phyloP scores from a whole-genome alignment of 345 rosid species.

The Isatis tinctoria region DNA sequence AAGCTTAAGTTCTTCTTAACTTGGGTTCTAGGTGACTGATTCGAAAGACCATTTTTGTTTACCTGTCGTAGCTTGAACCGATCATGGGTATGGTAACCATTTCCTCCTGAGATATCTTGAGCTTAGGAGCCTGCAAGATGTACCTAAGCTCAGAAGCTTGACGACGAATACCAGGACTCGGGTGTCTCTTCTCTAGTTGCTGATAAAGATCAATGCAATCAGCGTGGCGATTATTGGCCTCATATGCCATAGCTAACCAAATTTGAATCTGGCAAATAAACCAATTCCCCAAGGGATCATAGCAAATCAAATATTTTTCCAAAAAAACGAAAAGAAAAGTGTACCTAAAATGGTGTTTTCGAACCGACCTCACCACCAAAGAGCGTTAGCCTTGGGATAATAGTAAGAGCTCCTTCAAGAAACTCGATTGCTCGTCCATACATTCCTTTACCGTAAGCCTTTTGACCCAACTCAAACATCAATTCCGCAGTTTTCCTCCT shows the following conservation, averaged over 20 bases:
- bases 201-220: slow-evolving; percentile 88
- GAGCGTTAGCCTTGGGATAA: slow-evolving; percentile 72
- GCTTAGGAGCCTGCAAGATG: slow-evolving; percentile 91
- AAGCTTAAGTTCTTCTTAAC: background rate
- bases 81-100: slow-evolving; percentile 83
- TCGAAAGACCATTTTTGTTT: background rate
- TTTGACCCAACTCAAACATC: slow-evolving; percentile 94
- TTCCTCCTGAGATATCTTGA: slow-evolving; percentile 88
- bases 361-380: slow-evolving; percentile 96
- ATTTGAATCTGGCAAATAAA: slow-evolving; percentile 71
- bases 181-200: slow-evolving; percentile 82
- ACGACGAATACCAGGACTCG: slow-evolving; percentile 72
- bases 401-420: slow-evolving; percentile 90
- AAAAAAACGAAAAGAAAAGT: background rate
- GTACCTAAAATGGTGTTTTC: slow-evolving; percentile 2
- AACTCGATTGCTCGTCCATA: slow-evolving; percentile 85
- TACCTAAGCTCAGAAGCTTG: slow-evolving; percentile 93
- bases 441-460: slow-evolving; percentile 92
- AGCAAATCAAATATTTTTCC: background rate
- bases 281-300: background rate
- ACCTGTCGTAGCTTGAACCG: slow-evolving; percentile 84
- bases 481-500: slow-evolving; percentile 78
- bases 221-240: slow-evolving; percentile 78
- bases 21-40: too few species aligned
- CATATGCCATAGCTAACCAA: slow-evolving; percentile 99